Base-by-base conservation (phyloP, 208 protist species). In the Crithidia mellificae region DNA sequence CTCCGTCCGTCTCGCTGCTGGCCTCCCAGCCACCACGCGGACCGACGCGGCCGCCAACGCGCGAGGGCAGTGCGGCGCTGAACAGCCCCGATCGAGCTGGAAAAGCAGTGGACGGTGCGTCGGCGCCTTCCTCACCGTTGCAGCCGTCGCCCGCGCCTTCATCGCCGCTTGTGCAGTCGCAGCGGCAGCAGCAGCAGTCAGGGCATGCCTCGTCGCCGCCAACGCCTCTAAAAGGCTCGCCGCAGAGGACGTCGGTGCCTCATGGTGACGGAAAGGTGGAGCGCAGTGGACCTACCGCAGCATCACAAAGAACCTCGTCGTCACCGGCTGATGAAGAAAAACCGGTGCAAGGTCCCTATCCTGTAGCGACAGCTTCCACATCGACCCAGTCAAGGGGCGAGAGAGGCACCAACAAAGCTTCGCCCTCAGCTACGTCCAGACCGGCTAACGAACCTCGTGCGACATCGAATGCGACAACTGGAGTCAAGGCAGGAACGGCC, bases 21-120 rank as follows among this genome's bases (percentile, higher is more conserved):
- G 38, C 55, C 24, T 49, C 32, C 15, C 55, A 62, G 47, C 47
- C 30, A 32, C 6, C 61, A n/a, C 47, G 6, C 12, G 30, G n/a
- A 20, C 61, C n/a, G 27, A 20, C 61, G 20, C 5, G 36, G 24
- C 11, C 34, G 30, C 20, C 30, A 2, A 47, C 30, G 27, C 38
- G 36, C n/a, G 49, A 53, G 2, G 61, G 20, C 11, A 68, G 62
- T 34, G 6, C 6, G 19, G n/a, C 30, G 12, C 30, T 12, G 9
- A 41, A 41, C 36, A 41, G 36, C 12, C 36, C 36, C 36, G 9
- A 41, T 41, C 6, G 6, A 41, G 36, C 36, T 41, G 36, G 12
- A 41, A 12, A 12, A 41, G 36, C 36, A 41, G 36, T 15, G 36
- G 12, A n/a, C n/a, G n/a, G n/a, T n/a, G n/a, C n/a, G n/a, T n/a